These are phyloP conservation scores for Gautieria morchelliformis DNA, from an alignment of 768 basidiomycete genomes.

Conservation along the genomic window DNA sequence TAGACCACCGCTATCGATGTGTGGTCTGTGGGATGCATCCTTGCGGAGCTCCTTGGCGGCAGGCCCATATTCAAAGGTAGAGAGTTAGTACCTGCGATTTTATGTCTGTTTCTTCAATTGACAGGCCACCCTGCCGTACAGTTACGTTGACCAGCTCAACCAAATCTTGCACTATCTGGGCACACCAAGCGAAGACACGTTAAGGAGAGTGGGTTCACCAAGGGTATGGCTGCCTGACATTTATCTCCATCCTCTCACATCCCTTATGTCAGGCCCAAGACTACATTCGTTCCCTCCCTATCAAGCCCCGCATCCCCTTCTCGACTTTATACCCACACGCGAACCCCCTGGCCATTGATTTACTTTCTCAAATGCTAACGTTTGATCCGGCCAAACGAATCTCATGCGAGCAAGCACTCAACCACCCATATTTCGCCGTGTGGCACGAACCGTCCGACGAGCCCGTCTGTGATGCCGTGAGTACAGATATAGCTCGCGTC, in stretches of 20 bases:
- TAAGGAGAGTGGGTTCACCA: conserved; percentile 92
- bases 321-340: conserved; percentile 87
- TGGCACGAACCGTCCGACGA: conserved; percentile 99
- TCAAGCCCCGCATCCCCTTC: conserved; percentile 91
- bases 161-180: conserved; percentile 98
- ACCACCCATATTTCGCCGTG: conserved; percentile 89
- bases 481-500: conserved; percentile 15
- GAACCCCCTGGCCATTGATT: conserved; percentile 88
- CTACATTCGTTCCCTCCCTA: conserved; percentile 95
- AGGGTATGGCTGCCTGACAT: conserved; percentile 42
- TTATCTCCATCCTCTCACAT: background rate
- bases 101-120: background rate
- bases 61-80: conserved; percentile 96
- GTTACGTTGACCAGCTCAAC: conserved; percentile 97
- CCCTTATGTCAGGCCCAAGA: conserved; percentile 69
- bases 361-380: conserved; percentile 82
- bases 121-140: conserved; percentile 21
- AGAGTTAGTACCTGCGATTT: conserved; percentile 51
- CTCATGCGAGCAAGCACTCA: conserved; percentile 90
- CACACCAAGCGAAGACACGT: conserved; percentile 92
- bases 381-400: conserved; percentile 97
- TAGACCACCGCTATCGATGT: conserved; percentile 89
- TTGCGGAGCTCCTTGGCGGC: conserved; percentile 86
- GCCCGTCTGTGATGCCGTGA: conserved; percentile 70
- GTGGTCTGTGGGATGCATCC: conserved; percentile 93